These are phyloP conservation scores for Ophiocordyceps australis DNA, from an alignment of 2,329 filamentous ascomycete species.

Conservation along the genomic window DNA sequence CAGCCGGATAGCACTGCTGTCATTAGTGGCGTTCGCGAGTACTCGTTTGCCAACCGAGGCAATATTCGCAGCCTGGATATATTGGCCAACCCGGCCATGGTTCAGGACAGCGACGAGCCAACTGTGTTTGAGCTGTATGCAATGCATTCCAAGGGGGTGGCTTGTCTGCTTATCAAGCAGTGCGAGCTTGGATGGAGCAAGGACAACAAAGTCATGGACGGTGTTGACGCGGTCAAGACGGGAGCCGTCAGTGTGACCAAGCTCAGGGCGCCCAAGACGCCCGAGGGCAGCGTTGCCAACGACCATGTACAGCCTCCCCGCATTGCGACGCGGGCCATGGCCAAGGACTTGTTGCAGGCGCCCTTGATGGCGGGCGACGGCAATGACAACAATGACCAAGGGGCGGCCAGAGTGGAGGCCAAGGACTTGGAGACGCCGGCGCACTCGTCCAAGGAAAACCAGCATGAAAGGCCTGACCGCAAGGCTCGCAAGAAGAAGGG, in stretches of 20 bases:
- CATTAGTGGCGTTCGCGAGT: constrained; percentile 91
- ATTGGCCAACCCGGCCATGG: constrained; percentile 50
- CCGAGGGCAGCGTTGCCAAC: constrained; percentile 15
- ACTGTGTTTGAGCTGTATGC: constrained; percentile 87
- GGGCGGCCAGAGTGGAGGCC: constrained; percentile 17
- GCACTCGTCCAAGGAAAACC: constrained; percentile 17
- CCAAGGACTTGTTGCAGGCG: constrained; percentile 16
- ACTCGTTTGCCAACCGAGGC: constrained; percentile 76
- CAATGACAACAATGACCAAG: constrained; percentile 13
- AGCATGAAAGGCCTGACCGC: constrained; percentile 41
- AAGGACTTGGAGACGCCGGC: constrained; percentile 28
- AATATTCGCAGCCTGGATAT: constrained; percentile 82
- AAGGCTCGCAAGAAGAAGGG: constrained; percentile 50
- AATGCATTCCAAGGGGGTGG: constrained; percentile 96
- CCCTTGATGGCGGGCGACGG: constrained; percentile 9
- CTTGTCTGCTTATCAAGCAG: constrained; percentile 70
- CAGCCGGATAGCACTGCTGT: constrained; percentile 90
- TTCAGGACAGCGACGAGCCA: constrained; percentile 46
- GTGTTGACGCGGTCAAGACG: constrained; percentile 57
- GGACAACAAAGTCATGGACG: constrained; percentile 71
- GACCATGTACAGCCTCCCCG: constrained; percentile 16
- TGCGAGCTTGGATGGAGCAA: constrained; percentile 81
- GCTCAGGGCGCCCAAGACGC: constrained; percentile 34
- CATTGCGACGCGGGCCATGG: constrained; percentile 13
- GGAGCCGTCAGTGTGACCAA: constrained; percentile 61